These are phyloP conservation scores for Suillus paluster DNA, from an alignment of 768 basidiomycete genomes.

Conservation along the genomic window DNA sequence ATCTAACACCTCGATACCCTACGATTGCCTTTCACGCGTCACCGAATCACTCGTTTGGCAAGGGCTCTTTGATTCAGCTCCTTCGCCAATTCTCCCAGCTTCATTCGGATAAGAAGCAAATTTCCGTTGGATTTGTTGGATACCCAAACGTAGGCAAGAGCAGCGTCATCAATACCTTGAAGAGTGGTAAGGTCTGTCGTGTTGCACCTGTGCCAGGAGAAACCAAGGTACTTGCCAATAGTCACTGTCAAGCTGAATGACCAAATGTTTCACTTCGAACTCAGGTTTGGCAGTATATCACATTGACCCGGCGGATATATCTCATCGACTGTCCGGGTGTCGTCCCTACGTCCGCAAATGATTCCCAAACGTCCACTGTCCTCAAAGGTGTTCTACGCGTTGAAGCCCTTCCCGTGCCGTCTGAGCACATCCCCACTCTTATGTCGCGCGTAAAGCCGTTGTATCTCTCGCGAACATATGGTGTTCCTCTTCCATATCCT, in stretches of 20 bases:
- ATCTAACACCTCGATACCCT: conserved; percentile 92
- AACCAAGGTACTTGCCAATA: conserved; percentile 64
- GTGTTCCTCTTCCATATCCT: conserved; percentile 63
- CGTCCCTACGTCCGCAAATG: conserved; percentile 91
- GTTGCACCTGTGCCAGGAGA: conserved; percentile 98
- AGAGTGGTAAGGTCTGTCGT: conserved; percentile 95
- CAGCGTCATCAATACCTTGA: conserved; percentile 97
- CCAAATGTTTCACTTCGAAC: conserved; percentile 3
- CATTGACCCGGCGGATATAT: conserved; percentile 93
- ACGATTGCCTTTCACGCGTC: conserved; percentile 99
- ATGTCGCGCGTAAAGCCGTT: conserved; percentile 92
- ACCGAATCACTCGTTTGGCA: conserved; percentile 98
- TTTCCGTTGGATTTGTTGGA: conserved; percentile 96
- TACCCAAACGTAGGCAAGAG: conserved; percentile 99
- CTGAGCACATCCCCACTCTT: conserved; percentile 87
- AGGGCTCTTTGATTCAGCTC: conserved; percentile 96
- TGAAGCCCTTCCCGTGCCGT: conserved; percentile 90
- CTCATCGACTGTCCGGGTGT: conserved; percentile 99
- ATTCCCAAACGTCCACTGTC: conserved; percentile 88
- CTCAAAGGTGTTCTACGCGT: conserved; percentile 97
- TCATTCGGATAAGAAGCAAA: conserved; percentile 99
- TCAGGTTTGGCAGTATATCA: conserved; percentile 98
- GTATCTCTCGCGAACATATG: conserved; percentile 88
- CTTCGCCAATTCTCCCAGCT: conserved; percentile 95
- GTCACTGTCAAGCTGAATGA: not conserved